phyloP scores from a whole-genome alignment of 345 rosid genomes.

The Excoecaria cochinchinensis region DNA sequence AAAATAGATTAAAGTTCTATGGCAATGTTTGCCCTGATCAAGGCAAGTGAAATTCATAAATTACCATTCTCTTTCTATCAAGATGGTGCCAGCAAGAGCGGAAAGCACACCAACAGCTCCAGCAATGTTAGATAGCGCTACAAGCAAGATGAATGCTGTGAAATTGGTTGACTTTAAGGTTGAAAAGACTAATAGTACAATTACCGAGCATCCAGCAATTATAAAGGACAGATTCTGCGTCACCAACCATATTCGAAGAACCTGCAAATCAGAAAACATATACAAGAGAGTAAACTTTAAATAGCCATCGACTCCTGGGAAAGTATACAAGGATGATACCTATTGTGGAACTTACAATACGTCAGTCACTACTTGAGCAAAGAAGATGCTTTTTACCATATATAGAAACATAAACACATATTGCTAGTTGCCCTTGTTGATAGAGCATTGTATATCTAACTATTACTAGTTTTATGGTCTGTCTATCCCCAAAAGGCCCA shows the following conservation, averaged over 20 bases:
- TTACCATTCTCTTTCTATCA: slow-evolving; percentile 94
- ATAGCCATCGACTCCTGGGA: not conserved
- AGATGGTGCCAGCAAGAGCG: slow-evolving; percentile 77
- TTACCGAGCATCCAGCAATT: slow-evolving; percentile 69
- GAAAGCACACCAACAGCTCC: slow-evolving; percentile 85
- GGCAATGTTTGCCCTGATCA: not conserved
- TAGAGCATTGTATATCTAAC: not conserved
- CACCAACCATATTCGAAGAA: slow-evolving; percentile 71
- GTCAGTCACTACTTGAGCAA: no score
- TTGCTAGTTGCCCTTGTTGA: no score
- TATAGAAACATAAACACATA: no score
- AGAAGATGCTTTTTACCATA: no score
- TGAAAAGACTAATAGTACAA: slow-evolving; percentile 46
- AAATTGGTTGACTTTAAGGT: slow-evolving; percentile 44
- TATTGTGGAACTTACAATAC: no score
- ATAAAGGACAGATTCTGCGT: slow-evolving; percentile 72
- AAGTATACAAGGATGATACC: no score
- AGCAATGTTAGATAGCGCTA: slow-evolving; percentile 52
- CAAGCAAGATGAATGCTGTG: slow-evolving; percentile 45
- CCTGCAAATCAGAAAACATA: slow-evolving; percentile 32
- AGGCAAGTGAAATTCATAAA: not conserved
- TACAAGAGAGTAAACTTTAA: not conserved
- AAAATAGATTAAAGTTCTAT: not conserved
- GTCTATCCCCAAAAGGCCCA: not conserved
- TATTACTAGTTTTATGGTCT: not conserved